phyloP scores from a whole-genome alignment of 768 basidiomycete genomes.

The Wakefieldia striispora region DNA sequence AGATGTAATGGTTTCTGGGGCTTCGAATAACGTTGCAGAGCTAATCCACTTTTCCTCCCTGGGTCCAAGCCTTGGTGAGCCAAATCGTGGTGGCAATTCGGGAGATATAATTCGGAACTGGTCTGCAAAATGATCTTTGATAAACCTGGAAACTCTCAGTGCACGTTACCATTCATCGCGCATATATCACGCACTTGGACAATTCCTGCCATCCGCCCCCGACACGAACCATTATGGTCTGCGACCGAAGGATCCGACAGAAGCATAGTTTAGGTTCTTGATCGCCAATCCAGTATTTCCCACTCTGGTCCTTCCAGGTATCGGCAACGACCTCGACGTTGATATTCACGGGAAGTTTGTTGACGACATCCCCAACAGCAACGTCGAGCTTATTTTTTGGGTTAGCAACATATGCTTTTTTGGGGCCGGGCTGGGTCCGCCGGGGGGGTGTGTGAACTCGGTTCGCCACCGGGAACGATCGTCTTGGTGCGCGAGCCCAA shows the following conservation, averaged over 20 bases:
- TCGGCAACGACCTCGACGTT: slow-evolving; percentile 78
- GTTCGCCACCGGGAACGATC: slow-evolving; percentile 50
- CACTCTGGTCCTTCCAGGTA: slow-evolving; percentile 89
- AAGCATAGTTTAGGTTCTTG: slow-evolving; percentile 89
- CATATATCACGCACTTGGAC: slow-evolving; percentile 61
- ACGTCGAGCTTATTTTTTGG: slow-evolving; percentile 91
- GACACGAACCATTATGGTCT: slow-evolving; percentile 95
- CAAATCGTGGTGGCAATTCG: slow-evolving; percentile 56
- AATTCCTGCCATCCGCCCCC: slow-evolving; percentile 94
- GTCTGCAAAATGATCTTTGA: slow-evolving; percentile 83
- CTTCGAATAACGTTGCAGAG: slow-evolving; percentile 66
- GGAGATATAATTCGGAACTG: slow-evolving; percentile 67
- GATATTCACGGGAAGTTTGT: slow-evolving; percentile 81
- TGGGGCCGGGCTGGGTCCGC: slow-evolving; percentile 36
- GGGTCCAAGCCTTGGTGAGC: slow-evolving; percentile 36
- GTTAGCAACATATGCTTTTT: slow-evolving; percentile 80
- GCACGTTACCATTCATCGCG: background rate
- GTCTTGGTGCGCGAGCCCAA: slow-evolving; percentile 69
- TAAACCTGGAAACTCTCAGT: slow-evolving; percentile 56
- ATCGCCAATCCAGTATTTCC: slow-evolving; percentile 95
- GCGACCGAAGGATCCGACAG: slow-evolving; percentile 85
- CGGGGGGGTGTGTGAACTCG: slow-evolving; percentile 47
- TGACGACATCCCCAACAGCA: slow-evolving; percentile 89
- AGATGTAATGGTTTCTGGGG: slow-evolving; percentile 38
- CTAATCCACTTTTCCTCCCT: slow-evolving; percentile 84